Percentiles rank a stretch among this genome's conserved stretches.
Evolutionary conservation across 73 alveolate genomes (phyloP).

Genomic region (Paramecium caudatum): DNA sequence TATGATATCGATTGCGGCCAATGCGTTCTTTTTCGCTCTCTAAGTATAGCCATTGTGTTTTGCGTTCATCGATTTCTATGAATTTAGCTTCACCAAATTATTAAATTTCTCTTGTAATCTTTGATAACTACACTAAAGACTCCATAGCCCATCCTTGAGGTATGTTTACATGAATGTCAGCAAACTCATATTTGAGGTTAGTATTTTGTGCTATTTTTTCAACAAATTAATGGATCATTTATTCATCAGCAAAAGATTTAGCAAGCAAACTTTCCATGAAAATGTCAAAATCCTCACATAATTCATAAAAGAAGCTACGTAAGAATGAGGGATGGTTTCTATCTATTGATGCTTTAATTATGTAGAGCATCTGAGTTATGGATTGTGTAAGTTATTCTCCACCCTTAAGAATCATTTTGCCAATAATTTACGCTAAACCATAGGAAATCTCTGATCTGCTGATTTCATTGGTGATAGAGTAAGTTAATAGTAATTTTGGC

Average conservation of each 20-base stretch:
- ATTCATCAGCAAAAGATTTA: background rate
- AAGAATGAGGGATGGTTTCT: background rate
- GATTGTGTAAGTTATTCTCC: too few relatives aligned
- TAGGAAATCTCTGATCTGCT: background rate
- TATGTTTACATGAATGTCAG: background rate
- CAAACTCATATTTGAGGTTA: background rate
- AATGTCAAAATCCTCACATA: background rate
- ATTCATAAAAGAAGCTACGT: background rate
- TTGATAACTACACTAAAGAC: background rate
- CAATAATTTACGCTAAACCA: background rate
- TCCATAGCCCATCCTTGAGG: slow-evolving; percentile 39
- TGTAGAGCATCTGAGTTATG: too few relatives aligned
- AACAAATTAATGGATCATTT: background rate
- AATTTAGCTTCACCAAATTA: slow-evolving; percentile 18
- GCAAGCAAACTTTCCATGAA: background rate
- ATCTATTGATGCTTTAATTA: background rate
- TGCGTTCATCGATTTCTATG: slow-evolving; percentile 39
- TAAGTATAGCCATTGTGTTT: background rate
- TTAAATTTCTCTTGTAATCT: slow-evolving; percentile 2
- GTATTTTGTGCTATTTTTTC: background rate
- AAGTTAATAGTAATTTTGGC: background rate
- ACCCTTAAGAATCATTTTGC: too few relatives aligned
- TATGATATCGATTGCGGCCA: slow-evolving; percentile 21
- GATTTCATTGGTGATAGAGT: background rate
- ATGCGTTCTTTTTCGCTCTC: slow-evolving; percentile 49